Conservation (phyloP, 805 yeast genomes). For the Candida sphagnicola region DNA sequence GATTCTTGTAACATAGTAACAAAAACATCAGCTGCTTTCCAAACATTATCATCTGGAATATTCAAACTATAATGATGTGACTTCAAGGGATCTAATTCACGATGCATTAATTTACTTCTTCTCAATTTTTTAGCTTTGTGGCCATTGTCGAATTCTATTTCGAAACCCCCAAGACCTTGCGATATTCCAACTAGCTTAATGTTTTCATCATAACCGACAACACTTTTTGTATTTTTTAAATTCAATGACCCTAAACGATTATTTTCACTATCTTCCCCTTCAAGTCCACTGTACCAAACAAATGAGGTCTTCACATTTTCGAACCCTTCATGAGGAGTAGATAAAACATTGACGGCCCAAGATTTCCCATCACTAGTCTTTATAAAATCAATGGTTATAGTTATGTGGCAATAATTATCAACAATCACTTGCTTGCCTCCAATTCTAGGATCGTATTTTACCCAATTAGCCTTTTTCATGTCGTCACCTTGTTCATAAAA, state of each 20-base stretch:
- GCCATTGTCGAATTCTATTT: constrained; percentile 55
- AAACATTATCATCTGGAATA: constrained; percentile 67
- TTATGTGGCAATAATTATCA: constrained; percentile 62
- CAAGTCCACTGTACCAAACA: constrained; percentile 76
- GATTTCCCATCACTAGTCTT: constrained; percentile 66
- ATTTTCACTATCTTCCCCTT: constrained; percentile 40
- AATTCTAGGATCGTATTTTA: constrained; percentile 75
- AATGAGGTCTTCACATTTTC: constrained; percentile 55
- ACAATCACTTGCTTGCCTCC: constrained; percentile 81
- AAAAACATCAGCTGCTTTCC: constrained; percentile 79
- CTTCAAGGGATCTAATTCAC: constrained; percentile 51
- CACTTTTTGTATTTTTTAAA: constrained; percentile 19
- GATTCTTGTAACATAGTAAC: constrained; percentile 68
- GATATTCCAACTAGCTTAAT: constrained; percentile 44
- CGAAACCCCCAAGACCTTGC: constrained; percentile 64
- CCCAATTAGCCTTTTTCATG: constrained; percentile 78
- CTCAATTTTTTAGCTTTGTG: constrained; percentile 45
- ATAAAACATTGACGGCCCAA: constrained; percentile 77
- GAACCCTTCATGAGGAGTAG: constrained; percentile 53
- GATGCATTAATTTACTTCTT: constrained; percentile 20
- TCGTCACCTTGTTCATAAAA: constrained; percentile 70
- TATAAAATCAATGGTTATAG: constrained; percentile 67
- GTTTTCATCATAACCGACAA: constrained; percentile 32
- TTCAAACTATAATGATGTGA: constrained; percentile 65
- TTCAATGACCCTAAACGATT: constrained; percentile 20